Evolutionary conservation across 108 stramenopile genomes (phyloP), one percentile per base, ranked within the genome.

Genomic region (Cyclotella kingstonii): DNA sequence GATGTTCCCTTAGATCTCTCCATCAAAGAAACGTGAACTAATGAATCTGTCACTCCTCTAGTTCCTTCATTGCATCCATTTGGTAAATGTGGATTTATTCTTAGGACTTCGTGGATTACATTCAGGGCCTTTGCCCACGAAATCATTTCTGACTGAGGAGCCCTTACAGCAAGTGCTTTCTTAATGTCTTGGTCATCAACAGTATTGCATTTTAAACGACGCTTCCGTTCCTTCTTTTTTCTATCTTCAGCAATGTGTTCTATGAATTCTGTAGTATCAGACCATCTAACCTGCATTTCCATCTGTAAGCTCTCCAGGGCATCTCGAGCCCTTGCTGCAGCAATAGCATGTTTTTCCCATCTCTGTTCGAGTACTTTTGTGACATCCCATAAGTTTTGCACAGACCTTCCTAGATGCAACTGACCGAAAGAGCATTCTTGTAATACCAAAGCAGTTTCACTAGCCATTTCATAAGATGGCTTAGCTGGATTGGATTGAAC

Each of bases 391-490:
- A 95, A 53, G 65, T 89, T 89, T 33, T 57, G 63, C 19, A 87
- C 90, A 2, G 86, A 70, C 47, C 85, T 81, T 36, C 84, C 84
- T 17, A 93, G 40, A 15, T 63, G 70, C 40, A 91, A 50, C 62
- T 89, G 76, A 0, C 72, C 77, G 62, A 88, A 98, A 5, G 74
- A 68, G 69, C 98, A 98, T 25, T 84, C 73, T 54, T 98, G 96
- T 21, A 99, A 66, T 8, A 97, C 93, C 57, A 99, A 76, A 15
- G 95, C 91, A 8, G 50, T 52, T 48, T 98, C 97, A 36, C 77
- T 74, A 2, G 98, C 97, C 79, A 99, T 78, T 3, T 82, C 61
- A 72, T 98, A 99, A 45, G 76, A 62, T 15, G 98, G 98, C 71
- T 96, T 97, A n/a, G 94, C 89, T 11, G 94, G 93, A 69, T 83